Evolutionary conservation across 2,329 filamentous ascomycete genomes (phyloP).

Genomic region (Grosmannia clavigera): DNA sequence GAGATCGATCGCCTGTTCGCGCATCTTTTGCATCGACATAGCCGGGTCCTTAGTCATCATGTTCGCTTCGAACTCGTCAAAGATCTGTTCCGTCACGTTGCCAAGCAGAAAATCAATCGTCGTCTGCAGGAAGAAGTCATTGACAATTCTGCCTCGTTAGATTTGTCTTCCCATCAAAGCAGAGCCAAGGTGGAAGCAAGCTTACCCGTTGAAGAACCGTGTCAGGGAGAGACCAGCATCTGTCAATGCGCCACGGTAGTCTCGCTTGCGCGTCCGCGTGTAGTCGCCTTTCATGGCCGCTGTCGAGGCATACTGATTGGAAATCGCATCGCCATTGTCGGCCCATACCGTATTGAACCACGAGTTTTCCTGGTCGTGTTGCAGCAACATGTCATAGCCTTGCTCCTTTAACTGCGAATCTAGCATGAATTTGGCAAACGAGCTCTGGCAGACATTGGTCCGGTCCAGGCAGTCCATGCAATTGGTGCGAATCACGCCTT

Average conservation of each 20-base stretch:
- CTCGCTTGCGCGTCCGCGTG: constrained; percentile 78
- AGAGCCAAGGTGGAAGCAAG: not conserved
- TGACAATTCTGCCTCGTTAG: constrained; percentile 65
- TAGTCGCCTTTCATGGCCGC: constrained; percentile 95
- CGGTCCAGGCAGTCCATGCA: constrained; percentile 98
- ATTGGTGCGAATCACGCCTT: constrained; percentile 79
- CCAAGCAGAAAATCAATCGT: constrained; percentile 91
- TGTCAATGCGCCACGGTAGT: constrained; percentile 82
- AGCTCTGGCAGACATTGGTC: constrained; percentile 92
- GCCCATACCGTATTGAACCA: constrained; percentile 98
- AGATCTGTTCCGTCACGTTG: constrained; percentile 72
- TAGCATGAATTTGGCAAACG: constrained; percentile 71
- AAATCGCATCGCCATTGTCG: constrained; percentile 93
- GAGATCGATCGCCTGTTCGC: constrained; percentile 81
- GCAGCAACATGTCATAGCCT: constrained; percentile 62
- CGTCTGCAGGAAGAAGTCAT: constrained; percentile 92
- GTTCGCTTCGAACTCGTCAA: constrained; percentile 86
- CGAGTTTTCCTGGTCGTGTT: constrained; percentile 64
- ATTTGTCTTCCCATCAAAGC: not conserved
- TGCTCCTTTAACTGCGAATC: constrained; percentile 67
- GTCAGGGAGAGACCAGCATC: constrained; percentile 84
- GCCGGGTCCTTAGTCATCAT: constrained; percentile 91
- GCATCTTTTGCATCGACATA: constrained; percentile 70
- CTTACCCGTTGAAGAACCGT: constrained; percentile 55
- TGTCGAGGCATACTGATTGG: constrained; percentile 90